These are phyloP conservation scores for Trametes pubescens DNA, from an alignment of 1,284 basidiomycete genomes.

Conservation along the genomic window DNA sequence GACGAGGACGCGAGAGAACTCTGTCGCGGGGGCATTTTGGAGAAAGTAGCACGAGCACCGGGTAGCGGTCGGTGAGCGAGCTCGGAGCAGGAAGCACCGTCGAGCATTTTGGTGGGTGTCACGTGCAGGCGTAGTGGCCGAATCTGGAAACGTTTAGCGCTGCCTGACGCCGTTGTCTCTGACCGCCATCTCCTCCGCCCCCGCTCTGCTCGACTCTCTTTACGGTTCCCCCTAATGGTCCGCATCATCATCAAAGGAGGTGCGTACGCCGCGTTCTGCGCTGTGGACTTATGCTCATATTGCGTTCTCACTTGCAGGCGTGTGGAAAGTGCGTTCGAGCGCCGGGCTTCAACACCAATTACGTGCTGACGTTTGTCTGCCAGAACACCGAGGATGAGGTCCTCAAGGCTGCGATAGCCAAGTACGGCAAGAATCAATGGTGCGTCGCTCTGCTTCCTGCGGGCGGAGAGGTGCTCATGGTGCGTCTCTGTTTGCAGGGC, in stretches of 20 bases:
- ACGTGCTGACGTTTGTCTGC: conserved; percentile 31
- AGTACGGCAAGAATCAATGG: conserved; percentile 98
- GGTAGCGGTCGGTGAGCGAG: background rate
- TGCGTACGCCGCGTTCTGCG: conserved; percentile 43
- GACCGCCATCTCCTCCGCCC: conserved; percentile 23
- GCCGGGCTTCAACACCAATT: background rate
- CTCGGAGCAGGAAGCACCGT: background rate
- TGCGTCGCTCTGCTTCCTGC: conserved; percentile 43
- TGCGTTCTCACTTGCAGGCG: conserved; percentile 49
- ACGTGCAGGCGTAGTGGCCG: conserved; percentile 20
- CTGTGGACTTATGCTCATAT: background rate
- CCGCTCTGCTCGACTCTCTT: background rate
- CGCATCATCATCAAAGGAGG: conserved; percentile 96
- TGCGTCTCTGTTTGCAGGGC: conserved; percentile 66
- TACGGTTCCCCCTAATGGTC: conserved; percentile 59
- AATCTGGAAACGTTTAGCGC: conserved; percentile 22
- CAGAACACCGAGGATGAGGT: conserved; percentile 98
- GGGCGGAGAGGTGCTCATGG: conserved; percentile 5
- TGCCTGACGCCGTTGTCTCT: conserved; percentile 24
- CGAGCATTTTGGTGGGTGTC: conserved; percentile 16
- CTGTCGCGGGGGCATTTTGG: conserved; percentile 34
- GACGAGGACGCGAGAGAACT: conserved; percentile 60
- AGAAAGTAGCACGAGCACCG: background rate
- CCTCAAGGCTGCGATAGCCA: conserved; percentile 96
- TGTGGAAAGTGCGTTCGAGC: conserved; percentile 67